Evolutionary conservation across 176 grass and related monocot genomes (phyloP).

Genomic region (Aegilops speltoides): DNA sequence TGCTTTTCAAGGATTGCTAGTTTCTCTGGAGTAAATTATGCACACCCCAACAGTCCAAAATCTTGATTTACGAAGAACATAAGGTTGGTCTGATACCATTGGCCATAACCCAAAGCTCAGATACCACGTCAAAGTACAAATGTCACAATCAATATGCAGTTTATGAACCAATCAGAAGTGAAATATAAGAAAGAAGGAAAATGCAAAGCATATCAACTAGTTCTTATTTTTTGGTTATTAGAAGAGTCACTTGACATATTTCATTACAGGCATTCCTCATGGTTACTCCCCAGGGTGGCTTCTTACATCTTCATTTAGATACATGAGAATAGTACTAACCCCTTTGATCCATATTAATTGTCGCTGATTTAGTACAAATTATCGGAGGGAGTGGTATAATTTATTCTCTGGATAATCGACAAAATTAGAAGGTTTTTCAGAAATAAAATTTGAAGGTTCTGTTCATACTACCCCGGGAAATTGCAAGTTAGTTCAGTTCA

Average conservation of each 20-base stretch:
- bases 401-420: not conserved
- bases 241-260: not conserved
- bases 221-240: not conserved
- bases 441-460: not conserved
- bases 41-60: not conserved
- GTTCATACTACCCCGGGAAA: not conserved
- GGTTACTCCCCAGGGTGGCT: not conserved
- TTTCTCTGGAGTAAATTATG: not conserved
- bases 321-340: not conserved
- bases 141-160: not conserved
- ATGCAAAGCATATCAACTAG: not conserved
- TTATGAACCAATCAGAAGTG: not conserved
- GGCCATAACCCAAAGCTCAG: not conserved
- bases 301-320: not conserved
- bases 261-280: not conserved
- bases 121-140: slow-evolving; percentile 4
- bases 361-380: no score
- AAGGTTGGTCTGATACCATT: not conserved
- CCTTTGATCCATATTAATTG: no score
- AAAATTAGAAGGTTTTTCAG: not conserved
- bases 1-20: not conserved
- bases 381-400: not conserved
- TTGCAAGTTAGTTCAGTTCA: not conserved
- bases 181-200: not conserved
- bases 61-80: not conserved